phyloP scores from a whole-genome alignment of 192 early-diverging fungal species.

The Jimgerdemannia flammicorona region DNA sequence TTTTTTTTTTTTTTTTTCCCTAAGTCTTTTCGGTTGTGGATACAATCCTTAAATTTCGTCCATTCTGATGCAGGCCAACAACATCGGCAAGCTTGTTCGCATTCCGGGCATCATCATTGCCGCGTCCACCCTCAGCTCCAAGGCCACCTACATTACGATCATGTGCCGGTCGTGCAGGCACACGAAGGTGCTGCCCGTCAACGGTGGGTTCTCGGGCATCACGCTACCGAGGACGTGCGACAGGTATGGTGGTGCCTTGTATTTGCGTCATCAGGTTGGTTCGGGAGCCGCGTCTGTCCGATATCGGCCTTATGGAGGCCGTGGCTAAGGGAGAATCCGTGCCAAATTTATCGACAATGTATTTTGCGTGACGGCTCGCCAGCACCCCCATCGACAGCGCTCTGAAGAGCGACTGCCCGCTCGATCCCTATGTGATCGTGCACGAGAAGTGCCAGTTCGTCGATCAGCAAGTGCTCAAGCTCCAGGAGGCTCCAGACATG shows the following conservation, averaged over 20 bases:
- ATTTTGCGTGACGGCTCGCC: background rate
- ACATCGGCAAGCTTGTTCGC: slow-evolving; percentile 91
- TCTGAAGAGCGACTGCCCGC: slow-evolving; percentile 33
- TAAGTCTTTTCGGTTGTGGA: background rate
- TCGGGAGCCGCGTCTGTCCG: too few relatives aligned
- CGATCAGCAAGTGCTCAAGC: slow-evolving; percentile 95
- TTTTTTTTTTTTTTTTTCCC: background rate
- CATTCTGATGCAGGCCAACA: slow-evolving; percentile 49
- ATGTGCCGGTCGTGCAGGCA: slow-evolving; percentile 87
- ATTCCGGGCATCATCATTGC: slow-evolving; percentile 96
- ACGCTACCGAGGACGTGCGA: slow-evolving; percentile 89
- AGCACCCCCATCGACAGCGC: slow-evolving; percentile 14
- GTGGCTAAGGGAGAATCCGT: background rate
- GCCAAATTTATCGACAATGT: background rate
- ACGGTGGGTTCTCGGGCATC: slow-evolving; percentile 80
- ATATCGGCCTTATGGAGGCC: too few relatives aligned
- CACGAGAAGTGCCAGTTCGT: slow-evolving; percentile 96
- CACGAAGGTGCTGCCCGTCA: slow-evolving; percentile 76
- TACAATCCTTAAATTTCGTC: background rate
- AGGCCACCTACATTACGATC: slow-evolving; percentile 85
- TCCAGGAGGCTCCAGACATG: slow-evolving; percentile 96
- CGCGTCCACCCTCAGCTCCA: slow-evolving; percentile 81
- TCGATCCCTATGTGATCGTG: slow-evolving; percentile 93
- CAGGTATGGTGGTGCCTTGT: slow-evolving; percentile 38
- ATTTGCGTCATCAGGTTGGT: background rate